phyloP scores from a whole-genome alignment of 2,329 filamentous ascomycete species.

The Ophiostoma populinum region DNA sequence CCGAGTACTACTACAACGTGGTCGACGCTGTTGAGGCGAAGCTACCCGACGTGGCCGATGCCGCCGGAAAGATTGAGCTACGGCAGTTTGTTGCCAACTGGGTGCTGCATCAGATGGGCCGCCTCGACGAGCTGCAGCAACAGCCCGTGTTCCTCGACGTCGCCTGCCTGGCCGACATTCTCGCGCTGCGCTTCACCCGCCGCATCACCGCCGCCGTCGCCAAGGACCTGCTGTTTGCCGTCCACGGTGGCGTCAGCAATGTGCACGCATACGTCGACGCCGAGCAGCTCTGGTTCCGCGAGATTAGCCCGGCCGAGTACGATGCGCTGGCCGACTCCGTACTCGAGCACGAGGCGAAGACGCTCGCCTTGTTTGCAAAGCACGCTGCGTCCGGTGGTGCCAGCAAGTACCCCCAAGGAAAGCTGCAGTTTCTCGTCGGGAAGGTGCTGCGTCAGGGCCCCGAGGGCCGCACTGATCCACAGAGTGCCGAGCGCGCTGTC shows the following conservation, averaged over 20 bases:
- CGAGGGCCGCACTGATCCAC: slow-evolving; percentile 37
- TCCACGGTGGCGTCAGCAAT: slow-evolving; percentile 27
- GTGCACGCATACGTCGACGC: slow-evolving; percentile 27
- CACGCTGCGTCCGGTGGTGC: not conserved
- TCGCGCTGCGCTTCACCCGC: slow-evolving; percentile 28
- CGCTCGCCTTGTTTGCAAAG: slow-evolving; percentile 26
- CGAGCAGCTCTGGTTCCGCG: slow-evolving; percentile 36
- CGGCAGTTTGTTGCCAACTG: slow-evolving; percentile 38
- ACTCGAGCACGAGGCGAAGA: slow-evolving; percentile 27
- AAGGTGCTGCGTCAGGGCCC: slow-evolving; percentile 38
- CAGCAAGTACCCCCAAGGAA: slow-evolving; percentile 31
- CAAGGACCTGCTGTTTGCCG: slow-evolving; percentile 37
- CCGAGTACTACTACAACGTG: slow-evolving; percentile 67
- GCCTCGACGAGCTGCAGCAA: slow-evolving; percentile 36
- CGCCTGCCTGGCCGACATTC: slow-evolving; percentile 30
- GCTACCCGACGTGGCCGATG: not conserved
- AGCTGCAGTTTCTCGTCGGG: slow-evolving; percentile 43
- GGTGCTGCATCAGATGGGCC: slow-evolving; percentile 62
- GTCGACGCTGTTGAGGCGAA: slow-evolving; percentile 27
- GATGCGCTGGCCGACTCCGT: slow-evolving; percentile 25
- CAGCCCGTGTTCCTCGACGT: slow-evolving; percentile 20
- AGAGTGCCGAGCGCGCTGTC: slow-evolving; percentile 31
- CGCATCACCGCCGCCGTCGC: slow-evolving; percentile 39
- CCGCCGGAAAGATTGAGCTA: slow-evolving; percentile 15
- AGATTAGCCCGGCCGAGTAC: slow-evolving; percentile 32